Base-by-base conservation (phyloP, 2,329 filamentous ascomycete genomes). In the Nothophoma quercina region DNA sequence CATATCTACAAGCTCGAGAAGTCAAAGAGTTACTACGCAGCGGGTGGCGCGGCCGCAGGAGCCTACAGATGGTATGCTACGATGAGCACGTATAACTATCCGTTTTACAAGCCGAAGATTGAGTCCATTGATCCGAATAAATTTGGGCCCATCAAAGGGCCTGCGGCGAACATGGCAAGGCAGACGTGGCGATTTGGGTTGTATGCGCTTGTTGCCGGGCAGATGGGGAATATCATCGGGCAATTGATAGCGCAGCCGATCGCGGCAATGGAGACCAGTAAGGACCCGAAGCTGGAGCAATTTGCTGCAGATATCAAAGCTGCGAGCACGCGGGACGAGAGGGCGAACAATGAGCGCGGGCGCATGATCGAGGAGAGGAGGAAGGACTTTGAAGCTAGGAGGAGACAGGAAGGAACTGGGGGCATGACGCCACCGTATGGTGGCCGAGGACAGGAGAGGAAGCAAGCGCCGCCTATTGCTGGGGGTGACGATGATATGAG, bases 401-500 rank as follows among this genome's bases (percentile, higher is more conserved):
- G 39, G 9, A 16, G 39, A 12, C 49, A 64, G 42, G 51, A 65
- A 42, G 55, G 47, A 10, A 55, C 63, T 25, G 61, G 65, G 23
- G 64, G 67, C n/a, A 62, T 70, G 71, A 71, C 46, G 70, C 78
- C 28, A 73, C 75, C 26, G 56, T 75, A 38, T 69, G 73, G 30
- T 63, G 75, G 55, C 15, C 23, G 64, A 56, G 59, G 58, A 59
- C 26, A 65, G 51, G 30, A 48, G n/a, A 15, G 19, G 8, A 33
- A 25, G 12, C 49, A 52, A 19, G 51, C 62, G 58, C 39, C 48
- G 49, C 35, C 54, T 32, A 5, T 8, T 28, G 48, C 33, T 19
- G 45, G 28, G 5, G 68, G 62, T 18, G 74, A 78, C 47, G 77
- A 79, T 46, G 76, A 79, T 41, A 75, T 75, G 68, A 76, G 71